phyloP scores from a whole-genome alignment of 2,329 filamentous ascomycete genomes.

The Neonectria sp. region DNA sequence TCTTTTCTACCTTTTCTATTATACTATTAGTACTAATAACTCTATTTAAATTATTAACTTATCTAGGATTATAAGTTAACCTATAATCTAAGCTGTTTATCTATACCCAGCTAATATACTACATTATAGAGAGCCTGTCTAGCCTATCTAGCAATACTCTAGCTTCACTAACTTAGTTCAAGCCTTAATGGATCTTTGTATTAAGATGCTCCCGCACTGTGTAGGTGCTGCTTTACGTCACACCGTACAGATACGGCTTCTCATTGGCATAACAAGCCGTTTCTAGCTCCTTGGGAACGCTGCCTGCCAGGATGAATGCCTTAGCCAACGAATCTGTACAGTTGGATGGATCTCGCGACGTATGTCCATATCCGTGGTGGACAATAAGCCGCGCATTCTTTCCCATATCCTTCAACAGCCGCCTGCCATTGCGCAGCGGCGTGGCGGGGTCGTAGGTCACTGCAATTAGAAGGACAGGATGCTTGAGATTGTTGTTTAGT shows the following conservation, averaged over 20 bases:
- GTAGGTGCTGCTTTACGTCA: too few species aligned
- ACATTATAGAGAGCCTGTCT: too few species aligned
- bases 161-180: too few species aligned
- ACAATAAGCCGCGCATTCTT: conserved; percentile 63
- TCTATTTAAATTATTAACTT: too few species aligned
- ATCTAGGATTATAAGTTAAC: too few species aligned
- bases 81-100: too few species aligned
- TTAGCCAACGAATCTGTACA: conserved; percentile 59
- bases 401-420: conserved; percentile 63
- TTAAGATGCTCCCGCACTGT: too few species aligned
- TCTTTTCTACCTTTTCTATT: too few species aligned
- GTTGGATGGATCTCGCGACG: conserved; percentile 59
- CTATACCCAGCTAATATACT: too few species aligned
- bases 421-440: conserved; percentile 62
- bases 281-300: not conserved
- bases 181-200: too few species aligned
- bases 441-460: conserved; percentile 67
- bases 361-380: conserved; percentile 66
- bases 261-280: not conserved
- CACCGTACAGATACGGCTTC: not conserved
- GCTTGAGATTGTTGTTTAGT: conserved; percentile 59
- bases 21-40: too few species aligned
- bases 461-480: conserved; percentile 63
- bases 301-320: not conserved
- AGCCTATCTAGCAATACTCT: too few species aligned